Base-by-base conservation (phyloP, 805 yeast genomes). In the Yamadazyma insecticola region DNA sequence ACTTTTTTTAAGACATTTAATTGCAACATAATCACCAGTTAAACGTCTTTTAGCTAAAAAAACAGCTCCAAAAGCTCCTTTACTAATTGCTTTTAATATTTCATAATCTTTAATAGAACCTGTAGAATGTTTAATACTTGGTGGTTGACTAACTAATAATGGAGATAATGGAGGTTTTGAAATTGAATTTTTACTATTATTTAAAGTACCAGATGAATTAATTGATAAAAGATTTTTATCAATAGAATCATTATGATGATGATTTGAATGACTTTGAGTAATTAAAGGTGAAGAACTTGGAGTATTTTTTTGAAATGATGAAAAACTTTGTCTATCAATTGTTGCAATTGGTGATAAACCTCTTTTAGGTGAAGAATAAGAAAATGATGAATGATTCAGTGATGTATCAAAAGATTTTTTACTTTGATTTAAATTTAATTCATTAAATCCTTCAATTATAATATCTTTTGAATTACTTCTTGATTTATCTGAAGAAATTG, bases 41-140 rank as follows among this genome's bases (percentile, higher is more conserved):
- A 82, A 57, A 46, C 78, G 81, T 48, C 92, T 73, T 42, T 80
- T 77, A 0, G 96, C 89, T 6, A 92, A 66, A 55, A 79, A 92
- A 2, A 92, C 99, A 22, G 94, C 82, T 0, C 98, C 98, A 67
- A 89, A 92, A 0, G 99, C 98, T 24, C 99, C 98, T 50, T 87
- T 85, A 48, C 96, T 86, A 30, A 92, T 87, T 0, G 98, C 96
- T 52, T 88, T 87, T 34, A 92, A 64, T 18, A 92, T 75, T 46
- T 87, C 96, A 55, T 88, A 92, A 53, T 94, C 97, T 37, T 72
- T 74, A 18, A 90, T 87, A 2, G 86, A 78, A 0, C 94, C 92
- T 0, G 63, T 45, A 0, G 70, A 50, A 0, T 83, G 70, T 38
- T 76, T 74, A 20, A 61, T 57, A 0, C 70, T 38, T 4, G 78